Evolutionary conservation across 2,329 filamentous ascomycete species (phyloP), one percentile per base, ranked within the genome.

Genomic region (Lecanosticta acicola): DNA sequence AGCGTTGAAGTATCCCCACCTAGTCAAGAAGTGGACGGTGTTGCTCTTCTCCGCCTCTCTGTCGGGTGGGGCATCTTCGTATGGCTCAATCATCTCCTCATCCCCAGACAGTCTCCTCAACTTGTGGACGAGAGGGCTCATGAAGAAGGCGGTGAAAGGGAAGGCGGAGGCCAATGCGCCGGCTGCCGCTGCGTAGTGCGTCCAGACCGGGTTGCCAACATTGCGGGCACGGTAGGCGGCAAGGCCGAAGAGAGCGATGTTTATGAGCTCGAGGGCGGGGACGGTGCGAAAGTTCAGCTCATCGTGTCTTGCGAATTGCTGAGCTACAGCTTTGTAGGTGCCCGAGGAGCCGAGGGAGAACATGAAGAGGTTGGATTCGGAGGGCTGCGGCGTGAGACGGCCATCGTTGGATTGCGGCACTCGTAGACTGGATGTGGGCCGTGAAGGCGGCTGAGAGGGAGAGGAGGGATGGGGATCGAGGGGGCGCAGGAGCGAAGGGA

Each of bases 11-110:
- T 21, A 36, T 14, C 48, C 52, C 55, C 59, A 62, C 39, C 50
- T 50, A 36, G 24, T 49, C 41, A 62, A 41, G 38, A 61, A 61
- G 32, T 50, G 41, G 21, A 59, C 56, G n/a, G 58, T 55, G 40
- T 62, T 62, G 10, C 46, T 50, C 43, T 54, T 58, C 50, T 62
- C 59, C 45, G 46, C 46, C 39, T 61, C 57, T 21, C 55, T 39
- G 51, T 62, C 59, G 38, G 50, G 46, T 20, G 56, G 57, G 35
- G 56, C 55, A 56, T 62, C 59, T 36, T 62, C 59, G 49, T 58
- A 62, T 3, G 57, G 56, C 55, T 62, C 59, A 18, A 61, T 43
- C 37, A 52, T 51, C 48, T 56, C 57, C 44, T 59, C 59, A 37
- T 56, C 53, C 3, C 59, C 59, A 4, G 48, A 58, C 11, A 62